Percentiles rank a stretch among this genome's conserved stretches.
These are phyloP conservation scores for Letharia lupina DNA, from an alignment of 495 filamentous ascomycete genomes.

Conservation along the genomic window DNA sequence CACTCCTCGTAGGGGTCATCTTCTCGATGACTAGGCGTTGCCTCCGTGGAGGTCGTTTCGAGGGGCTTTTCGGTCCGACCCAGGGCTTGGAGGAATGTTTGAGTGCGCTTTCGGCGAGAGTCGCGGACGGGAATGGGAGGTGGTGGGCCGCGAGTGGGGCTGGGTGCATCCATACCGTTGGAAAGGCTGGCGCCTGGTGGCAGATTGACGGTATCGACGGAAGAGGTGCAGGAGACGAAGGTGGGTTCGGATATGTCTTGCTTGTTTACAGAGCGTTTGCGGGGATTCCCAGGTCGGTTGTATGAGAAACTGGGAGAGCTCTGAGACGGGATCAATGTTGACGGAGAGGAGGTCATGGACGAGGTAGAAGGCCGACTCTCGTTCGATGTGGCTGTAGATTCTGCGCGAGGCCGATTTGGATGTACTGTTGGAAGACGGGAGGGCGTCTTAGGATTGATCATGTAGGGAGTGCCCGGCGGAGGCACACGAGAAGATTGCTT, in stretches of 20 bases:
- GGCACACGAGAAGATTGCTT: constrained; percentile 26
- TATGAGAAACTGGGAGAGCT: constrained; percentile 21
- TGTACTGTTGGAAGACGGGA: constrained; percentile 28
- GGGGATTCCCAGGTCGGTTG: constrained; percentile 31
- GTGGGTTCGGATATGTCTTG: constrained; percentile 75
- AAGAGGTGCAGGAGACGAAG: constrained; percentile 69
- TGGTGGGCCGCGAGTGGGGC: constrained; percentile 11
- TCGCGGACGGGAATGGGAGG: constrained; percentile 29
- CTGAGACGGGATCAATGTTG: constrained; percentile 25
- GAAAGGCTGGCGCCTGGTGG: constrained; percentile 42
- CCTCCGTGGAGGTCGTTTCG: constrained; percentile 2
- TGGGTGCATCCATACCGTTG: constrained; percentile 31
- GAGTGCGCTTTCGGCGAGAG: constrained; percentile 27
- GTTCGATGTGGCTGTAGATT: constrained; percentile 43
- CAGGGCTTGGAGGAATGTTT: constrained; percentile 26
- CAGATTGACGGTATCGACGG: constrained; percentile 56
- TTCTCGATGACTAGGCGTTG: constrained; percentile 3
- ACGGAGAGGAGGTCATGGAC: constrained; percentile 21
- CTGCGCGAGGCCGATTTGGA: neutral
- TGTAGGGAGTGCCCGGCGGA: constrained; percentile 4
- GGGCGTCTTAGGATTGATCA: constrained; percentile 20
- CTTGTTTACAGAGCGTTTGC: constrained; percentile 63
- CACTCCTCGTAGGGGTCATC: constrained; percentile 33
- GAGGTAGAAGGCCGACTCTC: constrained; percentile 27
- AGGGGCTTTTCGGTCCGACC: constrained; percentile 7